A percentile compares a stretch with the other conserved stretches of the same genome.
Evolutionary conservation across 371 early-diverging fungal genomes (phyloP).

Genomic region (Mortierella sp.): DNA sequence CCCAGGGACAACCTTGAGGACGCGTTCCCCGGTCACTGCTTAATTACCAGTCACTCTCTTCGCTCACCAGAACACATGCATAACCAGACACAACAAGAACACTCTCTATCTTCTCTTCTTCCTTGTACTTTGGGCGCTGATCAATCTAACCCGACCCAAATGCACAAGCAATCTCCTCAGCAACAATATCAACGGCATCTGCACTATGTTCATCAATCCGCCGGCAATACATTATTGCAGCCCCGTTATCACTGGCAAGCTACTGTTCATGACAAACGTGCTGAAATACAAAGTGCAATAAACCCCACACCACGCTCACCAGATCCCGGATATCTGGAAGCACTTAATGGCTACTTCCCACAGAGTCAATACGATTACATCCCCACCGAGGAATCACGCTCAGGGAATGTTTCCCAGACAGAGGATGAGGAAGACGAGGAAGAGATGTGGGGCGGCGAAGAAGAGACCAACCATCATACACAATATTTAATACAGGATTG

Average conservation of each 20-base stretch:
- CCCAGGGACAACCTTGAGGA: constrained; percentile 1
- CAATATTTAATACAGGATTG: not conserved
- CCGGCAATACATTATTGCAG: not conserved
- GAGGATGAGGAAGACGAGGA: constrained; percentile 19
- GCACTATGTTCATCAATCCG: not conserved
- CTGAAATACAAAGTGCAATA: not conserved
- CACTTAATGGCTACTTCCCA: constrained; percentile 25
- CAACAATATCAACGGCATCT: not conserved
- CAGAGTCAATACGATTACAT: constrained; percentile 3
- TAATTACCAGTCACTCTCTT: not conserved
- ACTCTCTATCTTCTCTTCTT: constrained; percentile 4
- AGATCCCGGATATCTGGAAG: constrained; percentile 30
- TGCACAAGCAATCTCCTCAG: not conserved
- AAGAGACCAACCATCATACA: not conserved
- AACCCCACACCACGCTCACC: constrained; percentile 16
- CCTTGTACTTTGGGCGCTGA: too few species aligned
- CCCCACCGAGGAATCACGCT: not conserved
- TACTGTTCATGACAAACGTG: not conserved
- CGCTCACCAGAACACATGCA: constrained; percentile 9
- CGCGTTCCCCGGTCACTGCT: not conserved
- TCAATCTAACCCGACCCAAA: not conserved
- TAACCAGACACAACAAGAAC: constrained; percentile 14
- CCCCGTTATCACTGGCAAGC: not conserved
- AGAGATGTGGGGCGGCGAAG: not conserved
- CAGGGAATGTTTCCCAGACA: constrained; percentile 16